A percentile compares a stretch with the other conserved stretches of the same genome.
Conservation (phyloP, 1,139 yeast species). For the Hemisphaericaspora lyxosophila region DNA sequence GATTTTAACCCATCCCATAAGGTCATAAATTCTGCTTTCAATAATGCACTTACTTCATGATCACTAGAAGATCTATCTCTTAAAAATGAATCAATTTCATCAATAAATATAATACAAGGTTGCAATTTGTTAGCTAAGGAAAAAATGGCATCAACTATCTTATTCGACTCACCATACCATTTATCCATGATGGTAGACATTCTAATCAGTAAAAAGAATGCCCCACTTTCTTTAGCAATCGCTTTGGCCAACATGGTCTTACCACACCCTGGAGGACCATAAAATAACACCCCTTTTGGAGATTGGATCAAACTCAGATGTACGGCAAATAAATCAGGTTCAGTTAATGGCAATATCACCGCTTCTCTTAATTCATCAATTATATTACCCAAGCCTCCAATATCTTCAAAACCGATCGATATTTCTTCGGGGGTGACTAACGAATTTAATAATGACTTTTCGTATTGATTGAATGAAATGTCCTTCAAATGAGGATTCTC, state of each 20-base stretch:
- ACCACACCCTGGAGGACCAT: conserved; percentile 99
- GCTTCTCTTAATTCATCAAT: conserved; percentile 85
- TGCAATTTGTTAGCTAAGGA: conserved; percentile 86
- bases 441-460: conserved; percentile 69
- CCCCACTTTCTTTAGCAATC: conserved; percentile 87
- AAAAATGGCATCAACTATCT: conserved; percentile 90
- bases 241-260: conserved; percentile 98
- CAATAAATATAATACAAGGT: conserved; percentile 94
- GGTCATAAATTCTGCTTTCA: conserved; percentile 97
- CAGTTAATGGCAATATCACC: conserved; percentile 84
- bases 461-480: conserved; percentile 70
- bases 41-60: conserved; percentile 93
- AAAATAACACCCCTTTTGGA: conserved; percentile 89
- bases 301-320: conserved; percentile 74
- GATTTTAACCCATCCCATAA: conserved; percentile 91
- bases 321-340: conserved; percentile 60
- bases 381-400: conserved; percentile 84
- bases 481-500: conserved; percentile 59
- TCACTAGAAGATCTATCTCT: conserved; percentile 83
- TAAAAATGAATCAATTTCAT: conserved; percentile 92
- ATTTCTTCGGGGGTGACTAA: conserved; percentile 86
- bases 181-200: conserved; percentile 97
- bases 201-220: conserved; percentile 85
- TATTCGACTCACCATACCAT: conserved; percentile 97
- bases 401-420: conserved; percentile 67